Base-by-base conservation (phyloP, 148 eudicot species). In the Rhododendron williamsianum region DNA sequence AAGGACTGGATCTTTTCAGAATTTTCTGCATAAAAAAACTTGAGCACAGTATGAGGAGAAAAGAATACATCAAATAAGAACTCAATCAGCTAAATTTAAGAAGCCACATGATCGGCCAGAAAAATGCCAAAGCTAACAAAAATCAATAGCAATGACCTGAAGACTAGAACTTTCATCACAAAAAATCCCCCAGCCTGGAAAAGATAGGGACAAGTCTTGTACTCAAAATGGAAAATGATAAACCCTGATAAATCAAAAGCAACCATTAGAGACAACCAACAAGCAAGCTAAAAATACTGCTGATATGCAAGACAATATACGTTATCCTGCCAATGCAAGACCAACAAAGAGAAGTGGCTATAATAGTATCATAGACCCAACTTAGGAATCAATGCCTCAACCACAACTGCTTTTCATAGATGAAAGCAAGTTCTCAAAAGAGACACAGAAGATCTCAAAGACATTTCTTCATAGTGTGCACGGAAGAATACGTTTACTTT, bases 401-500 rank as follows among this genome's bases (percentile, higher is more conserved):
- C 10, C 49, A 36, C 11, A 18, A 41, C 13, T 76, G 79, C 25
- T 36, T 76, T 7, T 38, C 9, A 2, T 19, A 30, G 43, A 77
- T 43, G 52, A 77, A 41, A 7, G 51, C 80, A 43, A 77, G 51
- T 19, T 19, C 48, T 23, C 12, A 65, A 81, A 82, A 13, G 21
- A 45, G 25, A 82, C 0, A 41, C 1, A n/a, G 4, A 56, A 48
- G 63, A 83, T 46, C 78, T 43, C 38, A 27, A 69, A 65, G 52
- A 27, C 84, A 67, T 83, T 82, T 36, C 77, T 83, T 83, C 19
- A 60, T 2, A 83, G 18, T 71, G 63, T 83, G 65, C 30, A 83
- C 19, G 19, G 41, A 10, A 69, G 2, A 56, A 71, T 27, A 58
- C 48, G 4, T 69, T 16, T 71, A 69, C 30, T 3, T 12, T 83